These are phyloP conservation scores for Agrocybe chaxingu DNA, from an alignment of 768 basidiomycete species.

Conservation along the genomic window DNA sequence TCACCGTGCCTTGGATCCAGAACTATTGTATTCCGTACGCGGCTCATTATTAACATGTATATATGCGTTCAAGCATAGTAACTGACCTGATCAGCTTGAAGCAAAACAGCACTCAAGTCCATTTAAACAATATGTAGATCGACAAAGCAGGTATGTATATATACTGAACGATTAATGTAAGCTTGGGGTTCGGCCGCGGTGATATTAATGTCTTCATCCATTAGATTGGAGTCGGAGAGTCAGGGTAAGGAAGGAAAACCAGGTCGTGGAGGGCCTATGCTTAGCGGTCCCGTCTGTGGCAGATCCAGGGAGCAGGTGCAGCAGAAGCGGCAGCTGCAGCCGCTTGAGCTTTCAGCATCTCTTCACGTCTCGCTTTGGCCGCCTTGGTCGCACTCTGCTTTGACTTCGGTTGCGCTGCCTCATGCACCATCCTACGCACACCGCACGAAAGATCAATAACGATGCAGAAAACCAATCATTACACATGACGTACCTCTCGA, in stretches of 20 bases:
- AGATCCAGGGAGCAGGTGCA: background rate
- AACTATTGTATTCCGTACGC: slow-evolving; percentile 11
- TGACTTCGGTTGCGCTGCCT: slow-evolving; percentile 72
- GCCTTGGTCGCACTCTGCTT: slow-evolving; percentile 42
- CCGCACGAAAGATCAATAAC: background rate
- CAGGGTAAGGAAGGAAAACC: background rate
- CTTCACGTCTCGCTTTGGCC: slow-evolving; percentile 38
- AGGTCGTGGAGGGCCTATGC: background rate
- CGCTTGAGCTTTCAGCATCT: slow-evolving; percentile 30
- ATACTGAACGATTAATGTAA: slow-evolving; percentile 3
- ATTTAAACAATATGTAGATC: background rate
- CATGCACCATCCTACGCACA: slow-evolving; percentile 74
- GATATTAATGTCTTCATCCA: background rate
- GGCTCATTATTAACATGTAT: background rate
- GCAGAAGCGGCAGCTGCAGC: slow-evolving; percentile 5
- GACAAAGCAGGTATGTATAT: background rate
- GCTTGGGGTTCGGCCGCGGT: background rate
- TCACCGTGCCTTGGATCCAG: background rate
- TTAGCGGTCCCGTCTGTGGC: background rate
- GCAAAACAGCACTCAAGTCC: background rate
- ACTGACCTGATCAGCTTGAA: background rate
- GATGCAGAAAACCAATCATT: slow-evolving; percentile 4
- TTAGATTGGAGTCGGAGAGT: background rate
- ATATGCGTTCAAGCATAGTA: background rate
- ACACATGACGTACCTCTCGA: slow-evolving; percentile 67